Evolutionary conservation across 805 yeast species (phyloP).

Genomic region (Saturnispora saitoi): DNA sequence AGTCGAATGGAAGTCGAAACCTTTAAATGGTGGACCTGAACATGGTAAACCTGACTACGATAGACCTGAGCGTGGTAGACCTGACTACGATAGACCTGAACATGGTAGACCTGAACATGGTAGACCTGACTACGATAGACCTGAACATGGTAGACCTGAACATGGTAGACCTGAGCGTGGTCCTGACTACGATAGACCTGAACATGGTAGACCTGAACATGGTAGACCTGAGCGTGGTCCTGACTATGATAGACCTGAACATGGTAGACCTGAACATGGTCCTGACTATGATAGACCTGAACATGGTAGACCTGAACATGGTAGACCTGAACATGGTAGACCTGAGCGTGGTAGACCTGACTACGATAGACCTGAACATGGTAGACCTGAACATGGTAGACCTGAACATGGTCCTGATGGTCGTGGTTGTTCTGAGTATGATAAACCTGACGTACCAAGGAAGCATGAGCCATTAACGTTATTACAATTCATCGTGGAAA

Average conservation of each 20-base stretch:
- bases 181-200: background rate
- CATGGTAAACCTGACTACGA: background rate
- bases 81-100: background rate
- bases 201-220: background rate
- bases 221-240: background rate
- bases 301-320: too few species aligned
- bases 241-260: background rate
- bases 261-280: background rate
- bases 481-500: conserved; percentile 22
- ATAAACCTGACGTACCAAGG: background rate
- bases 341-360: too few species aligned
- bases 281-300: too few species aligned
- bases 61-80: background rate
- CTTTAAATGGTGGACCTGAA: background rate
- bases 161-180: background rate
- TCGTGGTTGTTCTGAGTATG: background rate
- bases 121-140: background rate
- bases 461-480: conserved; percentile 1
- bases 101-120: background rate
- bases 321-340: too few species aligned
- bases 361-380: too few species aligned
- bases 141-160: background rate
- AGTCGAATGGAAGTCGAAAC: conserved; percentile 17
- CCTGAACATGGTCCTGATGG: background rate
- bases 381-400: too few species aligned